phyloP scores from a whole-genome alignment of 169 alveolate genomes.

The Neospora caninum region DNA sequence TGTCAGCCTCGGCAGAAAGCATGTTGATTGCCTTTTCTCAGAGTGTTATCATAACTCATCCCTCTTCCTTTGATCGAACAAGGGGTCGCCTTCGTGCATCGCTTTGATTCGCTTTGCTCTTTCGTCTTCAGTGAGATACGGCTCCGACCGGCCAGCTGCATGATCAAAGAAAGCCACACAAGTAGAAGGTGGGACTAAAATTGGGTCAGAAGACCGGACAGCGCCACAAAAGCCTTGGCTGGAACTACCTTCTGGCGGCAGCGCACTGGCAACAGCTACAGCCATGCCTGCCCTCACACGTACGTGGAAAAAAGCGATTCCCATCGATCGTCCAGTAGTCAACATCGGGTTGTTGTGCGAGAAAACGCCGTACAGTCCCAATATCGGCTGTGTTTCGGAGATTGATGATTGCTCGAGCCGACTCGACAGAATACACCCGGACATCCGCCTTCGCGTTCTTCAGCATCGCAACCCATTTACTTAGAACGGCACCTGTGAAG shows the following conservation, averaged over 20 bases:
- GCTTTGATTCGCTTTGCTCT: neutral
- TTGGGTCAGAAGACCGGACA: too few species aligned
- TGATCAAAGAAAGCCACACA: neutral
- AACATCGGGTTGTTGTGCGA: conserved; percentile 26
- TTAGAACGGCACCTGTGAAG: neutral
- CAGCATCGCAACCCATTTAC: conserved; percentile 35
- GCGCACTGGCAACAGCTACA: neutral
- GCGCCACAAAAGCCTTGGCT: too few species aligned
- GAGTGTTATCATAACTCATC: neutral
- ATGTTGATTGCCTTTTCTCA: neutral
- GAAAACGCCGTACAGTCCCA: conserved; percentile 12
- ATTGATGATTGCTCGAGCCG: conserved; percentile 27
- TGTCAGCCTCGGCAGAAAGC: too few species aligned
- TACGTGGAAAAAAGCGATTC: conserved; percentile 8
- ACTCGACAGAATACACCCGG: conserved; percentile 9
- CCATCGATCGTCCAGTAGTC: conserved; percentile 34
- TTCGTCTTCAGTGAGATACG: conserved; percentile 10
- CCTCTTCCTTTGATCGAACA: neutral
- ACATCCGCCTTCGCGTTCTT: conserved; percentile 8
- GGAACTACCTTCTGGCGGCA: neutral
- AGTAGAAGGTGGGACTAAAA: neutral
- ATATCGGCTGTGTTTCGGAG: neutral
- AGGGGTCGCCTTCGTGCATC: conserved; percentile 21
- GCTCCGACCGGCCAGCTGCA: conserved; percentile 35
- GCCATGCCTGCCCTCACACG: neutral